Percentiles rank a stretch among this genome's conserved stretches.
Conservation (phyloP, 176 grass and related monocot species). For the Coix lacrymajobi region DNA sequence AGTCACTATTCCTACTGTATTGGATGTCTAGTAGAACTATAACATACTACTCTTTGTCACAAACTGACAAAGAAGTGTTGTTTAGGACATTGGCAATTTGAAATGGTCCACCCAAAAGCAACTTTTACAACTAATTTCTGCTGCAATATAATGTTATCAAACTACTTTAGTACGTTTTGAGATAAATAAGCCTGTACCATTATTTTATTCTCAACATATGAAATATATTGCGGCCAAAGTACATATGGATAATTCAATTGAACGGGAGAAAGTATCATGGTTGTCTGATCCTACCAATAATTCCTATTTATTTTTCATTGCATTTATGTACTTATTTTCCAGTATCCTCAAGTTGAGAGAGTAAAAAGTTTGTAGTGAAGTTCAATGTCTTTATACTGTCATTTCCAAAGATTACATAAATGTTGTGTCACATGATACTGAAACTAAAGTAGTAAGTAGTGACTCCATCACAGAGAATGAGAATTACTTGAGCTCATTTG, state of each 20-base stretch:
- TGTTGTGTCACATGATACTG: neutral
- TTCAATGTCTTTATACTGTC: conserved; percentile 1
- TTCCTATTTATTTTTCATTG: neutral
- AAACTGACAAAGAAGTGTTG: neutral
- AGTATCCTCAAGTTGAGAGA: neutral
- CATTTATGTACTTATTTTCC: conserved; percentile 8
- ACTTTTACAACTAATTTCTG: neutral
- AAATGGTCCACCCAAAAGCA: neutral
- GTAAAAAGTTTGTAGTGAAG: neutral
- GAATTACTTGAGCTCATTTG: conserved; percentile 62
- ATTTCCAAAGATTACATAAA: neutral
- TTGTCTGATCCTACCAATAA: neutral
- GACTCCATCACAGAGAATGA: neutral
- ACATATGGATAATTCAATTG: neutral
- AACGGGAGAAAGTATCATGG: neutral
- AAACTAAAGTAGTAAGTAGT: neutral
- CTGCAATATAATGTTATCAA: neutral
- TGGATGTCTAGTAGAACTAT: neutral
- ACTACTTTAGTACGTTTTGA: neutral
- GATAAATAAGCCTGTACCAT: neutral
- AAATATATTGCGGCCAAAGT: neutral
- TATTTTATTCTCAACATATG: neutral
- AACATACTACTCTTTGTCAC: neutral
- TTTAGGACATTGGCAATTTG: neutral
- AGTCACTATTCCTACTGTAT: neutral